These are phyloP conservation scores for Crotalaria pallida DNA, from an alignment of 306 rosid genomes.

Conservation along the genomic window DNA sequence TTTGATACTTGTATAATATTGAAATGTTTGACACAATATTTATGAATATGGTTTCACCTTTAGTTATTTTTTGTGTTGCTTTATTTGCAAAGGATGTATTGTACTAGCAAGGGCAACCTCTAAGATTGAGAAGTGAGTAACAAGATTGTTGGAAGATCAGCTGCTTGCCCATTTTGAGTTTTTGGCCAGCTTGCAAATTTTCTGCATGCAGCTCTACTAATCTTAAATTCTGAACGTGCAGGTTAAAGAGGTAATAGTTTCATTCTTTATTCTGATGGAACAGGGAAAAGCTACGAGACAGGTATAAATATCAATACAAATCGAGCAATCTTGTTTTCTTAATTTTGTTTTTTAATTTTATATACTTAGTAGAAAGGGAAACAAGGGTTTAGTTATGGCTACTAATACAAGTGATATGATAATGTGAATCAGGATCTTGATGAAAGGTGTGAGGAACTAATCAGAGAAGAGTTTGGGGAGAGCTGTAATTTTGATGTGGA, in stretches of 20 bases:
- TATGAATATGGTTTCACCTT: neutral
- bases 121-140: neutral
- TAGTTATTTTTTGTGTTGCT: neutral
- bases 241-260: conserved; percentile 89
- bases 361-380: too few species aligned
- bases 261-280: conserved; percentile 82
- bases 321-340: neutral
- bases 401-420: conserved; percentile 5
- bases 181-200: neutral
- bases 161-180: neutral
- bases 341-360: neutral
- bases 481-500: conserved; percentile 77
- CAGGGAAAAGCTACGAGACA: conserved; percentile 78
- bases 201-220: neutral
- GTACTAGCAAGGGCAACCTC: neutral
- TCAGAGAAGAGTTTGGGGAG: conserved; percentile 65
- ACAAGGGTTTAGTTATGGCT: neutral
- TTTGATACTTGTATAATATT: neutral
- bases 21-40: neutral
- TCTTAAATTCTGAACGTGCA: conserved; percentile 26
- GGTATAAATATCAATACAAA: conserved; percentile 27
- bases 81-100: neutral
- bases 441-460: conserved; percentile 67
- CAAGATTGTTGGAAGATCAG: neutral
- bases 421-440: conserved; percentile 65